Percentiles rank a stretch among this genome's conserved stretches.
Evolutionary conservation across 805 yeast species (phyloP).

Genomic region (Saccharomycopsis sp.): DNA sequence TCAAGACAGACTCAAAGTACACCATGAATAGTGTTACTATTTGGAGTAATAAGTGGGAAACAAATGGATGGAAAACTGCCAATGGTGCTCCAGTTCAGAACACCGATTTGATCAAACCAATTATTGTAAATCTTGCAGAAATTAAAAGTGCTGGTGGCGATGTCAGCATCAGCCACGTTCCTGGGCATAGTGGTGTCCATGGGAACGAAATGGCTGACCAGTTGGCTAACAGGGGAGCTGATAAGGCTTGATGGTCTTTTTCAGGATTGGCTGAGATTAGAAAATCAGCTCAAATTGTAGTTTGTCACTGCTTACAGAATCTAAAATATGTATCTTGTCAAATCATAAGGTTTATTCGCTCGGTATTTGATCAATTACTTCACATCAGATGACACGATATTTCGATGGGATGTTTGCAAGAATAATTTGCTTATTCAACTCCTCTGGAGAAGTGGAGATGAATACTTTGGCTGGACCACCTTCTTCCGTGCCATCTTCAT

Average conservation of each 20-base stretch:
- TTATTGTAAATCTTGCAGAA: conserved; percentile 30
- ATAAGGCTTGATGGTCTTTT: too few species aligned
- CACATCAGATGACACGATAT: too few species aligned
- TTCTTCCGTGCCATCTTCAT: conserved; percentile 28
- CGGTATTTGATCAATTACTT: too few species aligned
- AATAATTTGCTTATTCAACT: conserved; percentile 32
- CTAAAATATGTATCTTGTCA: too few species aligned
- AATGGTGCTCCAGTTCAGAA: conserved; percentile 41
- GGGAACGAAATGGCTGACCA: conserved; percentile 77
- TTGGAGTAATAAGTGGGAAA: conserved; percentile 52
- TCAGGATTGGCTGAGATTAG: too few species aligned
- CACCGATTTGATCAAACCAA: conserved; percentile 38
- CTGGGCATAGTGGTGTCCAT: conserved; percentile 56
- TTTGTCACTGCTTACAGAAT: too few species aligned
- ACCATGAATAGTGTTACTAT: conserved; percentile 44
- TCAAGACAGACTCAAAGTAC: conserved; percentile 67
- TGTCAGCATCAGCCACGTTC: conserved; percentile 50
- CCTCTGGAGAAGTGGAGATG: conserved; percentile 29
- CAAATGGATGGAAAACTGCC: conserved; percentile 43
- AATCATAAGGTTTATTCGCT: too few species aligned
- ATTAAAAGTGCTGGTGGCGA: conserved; percentile 28
- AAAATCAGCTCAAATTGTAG: too few species aligned
- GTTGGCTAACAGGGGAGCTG: conserved; percentile 62
- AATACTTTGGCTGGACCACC: conserved; percentile 30
- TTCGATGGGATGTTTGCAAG: conserved; percentile 32